These are phyloP conservation scores for Epichloe typhina DNA, from an alignment of 2,329 filamentous ascomycete species.

Conservation along the genomic window DNA sequence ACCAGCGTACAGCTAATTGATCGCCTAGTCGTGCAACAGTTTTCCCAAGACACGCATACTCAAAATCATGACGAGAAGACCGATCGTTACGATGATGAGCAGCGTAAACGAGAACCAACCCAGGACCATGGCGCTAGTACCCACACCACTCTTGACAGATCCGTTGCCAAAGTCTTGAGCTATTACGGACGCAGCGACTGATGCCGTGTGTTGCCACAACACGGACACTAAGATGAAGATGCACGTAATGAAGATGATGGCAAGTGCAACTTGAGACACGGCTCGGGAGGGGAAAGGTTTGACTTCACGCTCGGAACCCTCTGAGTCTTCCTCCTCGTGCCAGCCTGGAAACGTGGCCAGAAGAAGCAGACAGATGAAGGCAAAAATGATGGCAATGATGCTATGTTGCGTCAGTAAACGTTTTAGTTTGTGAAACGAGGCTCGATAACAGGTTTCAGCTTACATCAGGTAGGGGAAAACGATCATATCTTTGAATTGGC, in stretches of 20 bases:
- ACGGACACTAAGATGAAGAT: constrained; percentile 64
- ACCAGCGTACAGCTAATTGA: neutral
- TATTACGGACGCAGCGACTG: constrained; percentile 86
- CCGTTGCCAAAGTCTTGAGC: constrained; percentile 89
- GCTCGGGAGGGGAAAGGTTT: constrained; percentile 88
- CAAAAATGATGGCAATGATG: constrained; percentile 95
- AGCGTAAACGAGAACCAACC: constrained; percentile 95
- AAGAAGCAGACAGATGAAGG: constrained; percentile 88
- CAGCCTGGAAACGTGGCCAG: constrained; percentile 95
- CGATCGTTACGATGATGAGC: constrained; percentile 90
- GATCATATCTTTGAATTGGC: constrained; percentile 96
- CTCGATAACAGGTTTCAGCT: constrained; percentile 21
- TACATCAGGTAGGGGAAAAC: constrained; percentile 95
- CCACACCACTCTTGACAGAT: constrained; percentile 72
- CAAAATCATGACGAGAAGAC: constrained; percentile 88
- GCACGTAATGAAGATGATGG: constrained; percentile 72
- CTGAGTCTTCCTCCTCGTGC: constrained; percentile 78
- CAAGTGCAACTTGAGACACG: constrained; percentile 83
- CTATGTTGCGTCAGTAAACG: constrained; percentile 26
- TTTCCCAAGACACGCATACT: constrained; percentile 72
- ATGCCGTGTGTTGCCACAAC: constrained; percentile 89
- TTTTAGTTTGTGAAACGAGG: no score
- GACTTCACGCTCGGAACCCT: constrained; percentile 76
- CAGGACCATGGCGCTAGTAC: constrained; percentile 90
- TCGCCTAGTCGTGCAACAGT: constrained; percentile 23